These are phyloP conservation scores for Leccinellum luteum DNA, from an alignment of 768 basidiomycete genomes.

Conservation along the genomic window DNA sequence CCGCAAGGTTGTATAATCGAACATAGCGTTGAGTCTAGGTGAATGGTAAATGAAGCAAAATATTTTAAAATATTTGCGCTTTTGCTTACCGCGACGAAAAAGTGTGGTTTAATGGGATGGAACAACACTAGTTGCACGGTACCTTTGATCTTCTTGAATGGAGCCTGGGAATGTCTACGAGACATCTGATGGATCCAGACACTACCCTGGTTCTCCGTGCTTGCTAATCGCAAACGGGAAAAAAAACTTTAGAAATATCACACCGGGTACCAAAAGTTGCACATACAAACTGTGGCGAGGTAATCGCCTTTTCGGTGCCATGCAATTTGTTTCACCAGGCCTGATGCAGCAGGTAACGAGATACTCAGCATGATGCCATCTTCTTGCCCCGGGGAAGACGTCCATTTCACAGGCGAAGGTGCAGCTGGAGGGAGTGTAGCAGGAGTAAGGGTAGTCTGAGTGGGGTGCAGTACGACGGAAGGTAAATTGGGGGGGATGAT, in stretches of 20 bases:
- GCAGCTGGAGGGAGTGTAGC: conserved; percentile 57
- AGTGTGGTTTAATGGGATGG: conserved; percentile 92
- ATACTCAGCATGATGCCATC: conserved; percentile 61
- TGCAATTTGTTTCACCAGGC: conserved; percentile 72
- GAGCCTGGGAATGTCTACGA: conserved; percentile 93
- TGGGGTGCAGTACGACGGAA: conserved; percentile 52
- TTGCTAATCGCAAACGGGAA: conserved; percentile 41
- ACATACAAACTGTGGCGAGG: conserved; percentile 90
- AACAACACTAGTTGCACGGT: conserved; percentile 87
- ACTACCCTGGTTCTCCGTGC: conserved; percentile 67
- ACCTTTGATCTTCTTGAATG: conserved; percentile 95
- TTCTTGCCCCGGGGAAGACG: conserved; percentile 43
- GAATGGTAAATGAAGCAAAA: conserved; percentile 7
- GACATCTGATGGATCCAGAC: conserved; percentile 97
- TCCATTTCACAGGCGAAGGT: conserved; percentile 73
- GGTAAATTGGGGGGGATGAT: conserved; percentile 79
- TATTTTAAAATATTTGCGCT: conserved; percentile 9
- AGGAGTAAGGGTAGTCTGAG: conserved; percentile 60
- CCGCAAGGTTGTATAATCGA: conserved; percentile 89
- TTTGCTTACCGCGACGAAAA: conserved; percentile 89
- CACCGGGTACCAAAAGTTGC: neutral
- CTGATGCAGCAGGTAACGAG: conserved; percentile 61
- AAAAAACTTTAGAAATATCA: conserved; percentile 10
- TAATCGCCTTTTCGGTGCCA: conserved; percentile 98
- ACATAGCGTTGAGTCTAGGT: conserved; percentile 93